Evolutionary conservation across 2,329 filamentous ascomycete genomes (phyloP).

Genomic region (Fusarium cicatricum): DNA sequence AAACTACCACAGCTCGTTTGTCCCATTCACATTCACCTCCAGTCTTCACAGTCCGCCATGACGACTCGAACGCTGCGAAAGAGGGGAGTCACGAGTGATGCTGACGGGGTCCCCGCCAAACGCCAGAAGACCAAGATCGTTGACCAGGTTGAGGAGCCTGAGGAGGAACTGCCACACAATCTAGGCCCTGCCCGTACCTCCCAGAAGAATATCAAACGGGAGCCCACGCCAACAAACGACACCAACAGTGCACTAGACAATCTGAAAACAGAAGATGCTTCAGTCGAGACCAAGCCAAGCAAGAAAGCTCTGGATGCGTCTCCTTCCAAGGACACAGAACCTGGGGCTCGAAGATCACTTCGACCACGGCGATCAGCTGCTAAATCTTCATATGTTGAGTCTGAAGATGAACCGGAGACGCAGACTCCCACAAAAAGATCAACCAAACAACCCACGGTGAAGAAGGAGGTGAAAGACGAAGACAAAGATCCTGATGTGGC

Average conservation of each 20-base stretch:
- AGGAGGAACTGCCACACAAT: conserved; percentile 33
- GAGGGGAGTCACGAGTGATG: conserved; percentile 1
- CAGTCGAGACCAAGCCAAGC: not conserved
- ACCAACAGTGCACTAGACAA: not conserved
- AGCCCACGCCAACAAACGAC: not conserved
- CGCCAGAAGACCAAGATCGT: conserved; percentile 9
- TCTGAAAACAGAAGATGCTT: conserved; percentile 6
- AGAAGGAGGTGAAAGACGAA: conserved; percentile 27
- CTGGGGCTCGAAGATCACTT: conserved; percentile 16
- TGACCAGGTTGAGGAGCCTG: not conserved
- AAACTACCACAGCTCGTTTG: not conserved
- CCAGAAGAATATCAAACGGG: conserved; percentile 5
- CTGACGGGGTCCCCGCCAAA: conserved; percentile 1
- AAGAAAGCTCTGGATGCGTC: not conserved
- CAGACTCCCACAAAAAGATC: conserved; percentile 4
- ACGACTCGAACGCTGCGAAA: conserved; percentile 26
- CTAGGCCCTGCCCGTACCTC: conserved; percentile 17
- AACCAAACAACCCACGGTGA: conserved; percentile 2
- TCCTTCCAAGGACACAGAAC: not conserved
- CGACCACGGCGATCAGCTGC: conserved; percentile 19
- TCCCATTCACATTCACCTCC: not conserved
- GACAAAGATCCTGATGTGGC: conserved; percentile 2
- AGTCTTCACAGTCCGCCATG: conserved; percentile 12
- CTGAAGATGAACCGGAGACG: conserved; percentile 24
- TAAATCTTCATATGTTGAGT: conserved; percentile 33